phyloP scores from a whole-genome alignment of 352 stramenopile species.

The Thraustochytrium sp. region DNA sequence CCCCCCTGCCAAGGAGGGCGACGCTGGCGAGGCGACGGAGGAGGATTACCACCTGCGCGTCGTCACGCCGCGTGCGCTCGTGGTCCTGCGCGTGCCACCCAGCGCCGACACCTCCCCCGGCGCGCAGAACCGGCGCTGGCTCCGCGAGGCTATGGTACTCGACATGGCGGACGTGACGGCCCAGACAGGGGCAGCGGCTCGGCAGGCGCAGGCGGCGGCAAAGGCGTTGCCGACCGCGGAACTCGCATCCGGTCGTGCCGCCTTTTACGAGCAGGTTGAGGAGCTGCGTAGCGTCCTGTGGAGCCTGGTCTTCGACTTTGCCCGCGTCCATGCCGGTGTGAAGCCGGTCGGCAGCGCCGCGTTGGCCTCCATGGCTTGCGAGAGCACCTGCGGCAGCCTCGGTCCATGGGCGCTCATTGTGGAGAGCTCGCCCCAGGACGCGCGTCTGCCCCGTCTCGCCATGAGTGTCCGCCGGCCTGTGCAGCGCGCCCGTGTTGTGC shows the following conservation, averaged over 20 bases:
- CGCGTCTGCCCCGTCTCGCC: not conserved
- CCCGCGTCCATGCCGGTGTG: not conserved
- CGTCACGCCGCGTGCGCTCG: not conserved
- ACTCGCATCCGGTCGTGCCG: not conserved
- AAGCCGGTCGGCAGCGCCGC: not conserved
- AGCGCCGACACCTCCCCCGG: too few relatives aligned
- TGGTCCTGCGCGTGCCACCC: not conserved
- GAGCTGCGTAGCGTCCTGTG: not conserved
- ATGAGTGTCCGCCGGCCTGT: not conserved
- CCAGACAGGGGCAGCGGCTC: not conserved
- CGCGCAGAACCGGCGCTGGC: not conserved
- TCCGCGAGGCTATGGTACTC: not conserved
- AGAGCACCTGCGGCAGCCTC: not conserved
- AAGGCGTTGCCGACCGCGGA: not conserved
- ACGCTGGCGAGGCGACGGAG: not conserved
- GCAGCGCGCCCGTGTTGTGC: not conserved
- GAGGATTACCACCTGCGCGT: not conserved
- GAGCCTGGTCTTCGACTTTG: slow-evolving; percentile 11
- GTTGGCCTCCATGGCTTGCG: not conserved
- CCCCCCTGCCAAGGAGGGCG: too few relatives aligned
- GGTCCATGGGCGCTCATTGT: not conserved
- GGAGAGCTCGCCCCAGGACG: not conserved
- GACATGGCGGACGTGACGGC: slow-evolving; percentile 17
- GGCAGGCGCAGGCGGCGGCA: not conserved
- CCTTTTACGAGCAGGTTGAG: slow-evolving; percentile 18